Percentiles rank a stretch among this genome's conserved stretches.
These are phyloP conservation scores for Nymphaea thermarum DNA, from an alignment of 164 flowering plant genomes.

Conservation along the genomic window DNA sequence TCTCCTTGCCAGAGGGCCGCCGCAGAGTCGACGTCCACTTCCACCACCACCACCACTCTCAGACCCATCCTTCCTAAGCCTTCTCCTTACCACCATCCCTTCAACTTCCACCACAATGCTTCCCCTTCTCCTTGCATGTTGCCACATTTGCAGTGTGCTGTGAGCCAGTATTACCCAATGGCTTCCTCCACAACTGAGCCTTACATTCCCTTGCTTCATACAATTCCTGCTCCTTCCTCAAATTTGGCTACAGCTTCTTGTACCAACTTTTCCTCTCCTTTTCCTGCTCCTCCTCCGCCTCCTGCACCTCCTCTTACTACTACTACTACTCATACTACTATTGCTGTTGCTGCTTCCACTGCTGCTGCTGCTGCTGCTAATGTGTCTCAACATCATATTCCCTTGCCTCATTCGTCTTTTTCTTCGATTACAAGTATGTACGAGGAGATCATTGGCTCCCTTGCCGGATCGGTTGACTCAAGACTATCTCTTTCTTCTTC, in stretches of 20 bases:
- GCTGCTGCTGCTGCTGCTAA: neutral
- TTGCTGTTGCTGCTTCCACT: neutral
- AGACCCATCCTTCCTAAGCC: constrained; percentile 70
- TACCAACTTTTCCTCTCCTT: constrained; percentile 4
- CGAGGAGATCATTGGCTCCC: constrained; percentile 25
- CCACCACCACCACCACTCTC: constrained; percentile 32
- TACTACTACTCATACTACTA: no score
- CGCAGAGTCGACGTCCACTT: constrained; percentile 24
- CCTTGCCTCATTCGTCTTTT: constrained; percentile 1
- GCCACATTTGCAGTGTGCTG: neutral
- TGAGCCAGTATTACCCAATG: neutral
- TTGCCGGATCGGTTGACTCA: constrained; percentile 34
- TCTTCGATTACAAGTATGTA: constrained; percentile 7
- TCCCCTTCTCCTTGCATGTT: constrained; percentile 2
- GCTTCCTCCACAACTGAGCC: neutral
- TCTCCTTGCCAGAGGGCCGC: constrained; percentile 16
- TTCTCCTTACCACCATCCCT: constrained; percentile 19
- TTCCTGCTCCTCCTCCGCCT: neutral
- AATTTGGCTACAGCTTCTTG: neutral
- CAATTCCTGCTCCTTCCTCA: constrained; percentile 1
- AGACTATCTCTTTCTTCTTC: constrained; percentile 21
- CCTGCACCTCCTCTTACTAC: neutral
- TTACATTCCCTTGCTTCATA: neutral
- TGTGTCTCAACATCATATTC: neutral
- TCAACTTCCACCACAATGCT: constrained; percentile 1